phyloP scores from a whole-genome alignment of 345 rosid genomes.

The Aurinia saxatilis region DNA sequence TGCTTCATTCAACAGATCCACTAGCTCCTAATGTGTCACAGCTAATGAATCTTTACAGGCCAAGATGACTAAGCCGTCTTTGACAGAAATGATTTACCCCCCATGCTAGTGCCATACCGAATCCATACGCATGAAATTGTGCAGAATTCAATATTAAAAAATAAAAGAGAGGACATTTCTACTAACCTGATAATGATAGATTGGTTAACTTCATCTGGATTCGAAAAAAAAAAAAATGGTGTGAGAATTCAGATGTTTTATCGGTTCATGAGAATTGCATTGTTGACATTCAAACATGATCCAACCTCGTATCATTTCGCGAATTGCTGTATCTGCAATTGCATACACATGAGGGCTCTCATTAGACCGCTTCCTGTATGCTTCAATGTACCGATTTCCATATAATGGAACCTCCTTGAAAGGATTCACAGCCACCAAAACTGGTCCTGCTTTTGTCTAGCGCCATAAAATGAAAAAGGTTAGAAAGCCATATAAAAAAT shows the following conservation, averaged over 20 bases:
- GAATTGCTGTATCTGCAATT: constrained; percentile 91
- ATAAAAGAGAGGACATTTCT: neutral
- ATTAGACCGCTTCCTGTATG: constrained; percentile 64
- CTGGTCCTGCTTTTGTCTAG: constrained; percentile 98
- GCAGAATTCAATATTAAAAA: neutral
- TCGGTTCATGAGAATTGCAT: neutral
- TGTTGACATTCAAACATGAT: constrained; percentile 6
- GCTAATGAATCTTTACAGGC: constrained; percentile 4
- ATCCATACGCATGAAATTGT: neutral
- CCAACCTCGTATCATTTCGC: constrained; percentile 94
- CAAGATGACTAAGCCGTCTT: neutral
- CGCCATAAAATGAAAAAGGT: constrained; percentile 14
- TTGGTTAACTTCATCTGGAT: constrained; percentile 96
- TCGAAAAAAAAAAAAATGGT: constrained; percentile 21
- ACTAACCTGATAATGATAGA: constrained; percentile 97
- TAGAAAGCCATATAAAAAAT: constrained; percentile 2
- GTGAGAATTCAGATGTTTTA: constrained; percentile 13
- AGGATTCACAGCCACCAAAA: constrained; percentile 94
- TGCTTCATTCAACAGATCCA: neutral
- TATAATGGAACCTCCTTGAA: constrained; percentile 85
- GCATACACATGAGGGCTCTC: constrained; percentile 96
- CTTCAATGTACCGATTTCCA: constrained; percentile 74
- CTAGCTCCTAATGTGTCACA: neutral
- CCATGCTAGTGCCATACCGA: neutral
- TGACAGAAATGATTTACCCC: neutral